Conservation (phyloP, 345 rosid species). For the Eutrema heterophyllum region DNA sequence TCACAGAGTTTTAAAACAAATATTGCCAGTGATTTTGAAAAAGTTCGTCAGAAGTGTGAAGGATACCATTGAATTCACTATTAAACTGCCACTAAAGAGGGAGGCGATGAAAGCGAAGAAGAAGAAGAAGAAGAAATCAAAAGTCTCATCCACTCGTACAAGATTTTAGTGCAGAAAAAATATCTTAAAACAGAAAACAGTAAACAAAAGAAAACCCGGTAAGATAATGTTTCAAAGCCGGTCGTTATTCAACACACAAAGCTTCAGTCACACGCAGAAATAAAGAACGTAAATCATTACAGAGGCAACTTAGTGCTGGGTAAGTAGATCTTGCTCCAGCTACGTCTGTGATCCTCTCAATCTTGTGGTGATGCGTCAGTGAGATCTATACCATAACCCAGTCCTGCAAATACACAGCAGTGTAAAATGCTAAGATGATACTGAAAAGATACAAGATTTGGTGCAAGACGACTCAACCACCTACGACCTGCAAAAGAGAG, state of each 20-base stretch:
- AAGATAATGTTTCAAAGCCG: not conserved
- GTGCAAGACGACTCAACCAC: too few species aligned
- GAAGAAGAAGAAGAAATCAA: too few species aligned
- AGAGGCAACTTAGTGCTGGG: not conserved
- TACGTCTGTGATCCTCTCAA: not conserved
- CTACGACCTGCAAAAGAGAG: too few species aligned
- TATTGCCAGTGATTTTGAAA: too few species aligned
- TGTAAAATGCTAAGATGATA: constrained; percentile 6
- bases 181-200: not conserved
- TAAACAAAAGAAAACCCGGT: not conserved
- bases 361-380: not conserved
- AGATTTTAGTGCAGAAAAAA: not conserved
- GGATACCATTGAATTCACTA: too few species aligned
- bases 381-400: not conserved
- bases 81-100: too few species aligned
- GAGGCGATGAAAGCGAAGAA: too few species aligned
- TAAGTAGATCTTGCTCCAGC: constrained; percentile 10
- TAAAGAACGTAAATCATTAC: not conserved
- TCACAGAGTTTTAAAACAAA: too few species aligned
- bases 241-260: not conserved
- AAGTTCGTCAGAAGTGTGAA: too few species aligned
- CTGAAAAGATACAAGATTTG: not conserved
- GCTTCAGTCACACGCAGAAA: not conserved
- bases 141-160: too few species aligned
- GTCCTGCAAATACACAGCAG: constrained; percentile 13